Evolutionary conservation across 192 early-diverging fungal species (phyloP).

Genomic region (Spinellus fusiger): DNA sequence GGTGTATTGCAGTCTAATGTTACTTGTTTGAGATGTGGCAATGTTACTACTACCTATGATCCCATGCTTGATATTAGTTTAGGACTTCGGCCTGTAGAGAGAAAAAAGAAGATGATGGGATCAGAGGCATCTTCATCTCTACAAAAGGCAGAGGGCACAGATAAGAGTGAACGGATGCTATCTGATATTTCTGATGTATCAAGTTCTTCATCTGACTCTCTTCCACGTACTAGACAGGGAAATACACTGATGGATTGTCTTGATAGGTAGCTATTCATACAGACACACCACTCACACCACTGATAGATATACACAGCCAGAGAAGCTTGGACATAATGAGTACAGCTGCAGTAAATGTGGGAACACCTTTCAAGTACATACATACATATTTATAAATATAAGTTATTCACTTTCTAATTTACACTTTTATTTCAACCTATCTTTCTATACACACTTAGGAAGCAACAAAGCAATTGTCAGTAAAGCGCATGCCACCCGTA

Average conservation of each 20-base stretch:
- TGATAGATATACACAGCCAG: conserved; percentile 64
- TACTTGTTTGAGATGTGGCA: conserved; percentile 74
- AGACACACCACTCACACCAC: neutral
- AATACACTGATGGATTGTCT: conserved; percentile 58
- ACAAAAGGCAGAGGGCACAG: neutral
- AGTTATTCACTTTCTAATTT: too few relatives aligned
- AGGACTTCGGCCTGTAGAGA: conserved; percentile 56
- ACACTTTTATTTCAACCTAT: neutral
- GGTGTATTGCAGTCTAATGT: conserved; percentile 89
- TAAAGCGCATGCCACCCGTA: conserved; percentile 82
- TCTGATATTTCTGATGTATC: neutral
- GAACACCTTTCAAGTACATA: conserved; percentile 29
- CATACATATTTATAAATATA: too few relatives aligned
- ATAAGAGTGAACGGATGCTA: neutral
- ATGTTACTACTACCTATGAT: conserved; percentile 74
- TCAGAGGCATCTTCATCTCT: neutral
- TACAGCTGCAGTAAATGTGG: conserved; percentile 72
- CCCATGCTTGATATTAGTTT: conserved; percentile 90
- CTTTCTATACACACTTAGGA: conserved; percentile 31
- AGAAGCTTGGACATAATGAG: conserved; percentile 60
- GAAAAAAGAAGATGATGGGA: conserved; percentile 18
- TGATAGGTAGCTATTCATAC: conserved; percentile 57
- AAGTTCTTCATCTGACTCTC: neutral
- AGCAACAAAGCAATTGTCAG: conserved; percentile 83
- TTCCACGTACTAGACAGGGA: conserved; percentile 12